Evolutionary conservation across 805 yeast species (phyloP), one percentile per base, ranked within the genome.

Genomic region (Candida krabiensis): DNA sequence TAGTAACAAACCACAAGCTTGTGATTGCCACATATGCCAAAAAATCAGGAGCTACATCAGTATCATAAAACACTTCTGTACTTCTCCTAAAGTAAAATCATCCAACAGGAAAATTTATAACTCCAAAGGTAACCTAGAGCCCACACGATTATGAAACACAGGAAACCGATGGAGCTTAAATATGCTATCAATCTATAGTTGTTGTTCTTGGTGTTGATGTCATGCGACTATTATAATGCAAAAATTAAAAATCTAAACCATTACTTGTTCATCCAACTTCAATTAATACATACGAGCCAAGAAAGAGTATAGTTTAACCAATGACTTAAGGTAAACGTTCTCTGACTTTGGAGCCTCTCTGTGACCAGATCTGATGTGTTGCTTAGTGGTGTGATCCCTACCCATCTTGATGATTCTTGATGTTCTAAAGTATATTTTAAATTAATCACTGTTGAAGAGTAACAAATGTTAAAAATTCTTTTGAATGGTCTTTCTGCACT

Each of bases 301-400:
- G 95, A 88, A 93, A 70, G 97, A 75, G 88, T 90, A 93, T 65
- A 93, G 80, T 85, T 91, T 91, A 73, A 91, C 98, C 76, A 93
- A 85, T 70, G 93, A 77, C 77, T 85, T 86, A 78, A 93, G 80
- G 96, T 93, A 93, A 77, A 90, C 96, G 72, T 93, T 93, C 79
- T 93, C 96, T 59, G 98, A 91, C 82, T 88, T 88, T 79, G 99
- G 99, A 75, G 97, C 97, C 70, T 84, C 77, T 79, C 99, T 89
- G 88, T 88, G 96, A 75, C 95, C 83, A 61, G 83, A 76, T 77
- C 89, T 87, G 69, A 79, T 80, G 84, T 93, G 99, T 78, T 88
- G 97, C 77, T 91, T 93, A 71, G 81, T 71, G 75, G 84, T 79
- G 80, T 87, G 96, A 80, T 93, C 98, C 77, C 83, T 87, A 83